Percentiles rank a stretch among this genome's conserved stretches.
phyloP scores from a whole-genome alignment of 176 grass and related monocot genomes.

The Ananas comosus region DNA sequence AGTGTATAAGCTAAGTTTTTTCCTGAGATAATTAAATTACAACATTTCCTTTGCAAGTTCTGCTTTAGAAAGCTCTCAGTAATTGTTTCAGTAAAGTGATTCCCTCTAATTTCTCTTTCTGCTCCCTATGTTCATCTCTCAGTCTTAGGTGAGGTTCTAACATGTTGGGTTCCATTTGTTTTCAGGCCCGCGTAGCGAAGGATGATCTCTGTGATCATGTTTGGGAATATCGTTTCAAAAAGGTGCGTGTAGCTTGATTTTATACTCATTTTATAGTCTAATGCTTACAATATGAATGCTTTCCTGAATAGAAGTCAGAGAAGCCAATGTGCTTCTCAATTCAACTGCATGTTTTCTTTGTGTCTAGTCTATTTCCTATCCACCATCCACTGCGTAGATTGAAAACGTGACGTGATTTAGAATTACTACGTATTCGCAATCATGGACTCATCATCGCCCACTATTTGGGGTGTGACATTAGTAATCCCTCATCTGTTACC shows the following conservation, averaged over 20 bases:
- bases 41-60: background rate
- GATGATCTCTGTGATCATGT: slow-evolving; percentile 83
- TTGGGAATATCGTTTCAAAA: slow-evolving; percentile 81
- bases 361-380: no score
- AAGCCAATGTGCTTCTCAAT: background rate
- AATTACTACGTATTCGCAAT: background rate
- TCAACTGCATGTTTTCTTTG: no score
- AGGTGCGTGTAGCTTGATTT: slow-evolving; percentile 37
- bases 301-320: slow-evolving; percentile 10
- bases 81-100: background rate
- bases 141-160: slow-evolving; percentile 8
- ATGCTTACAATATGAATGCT: background rate
- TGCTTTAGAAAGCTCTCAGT: background rate
- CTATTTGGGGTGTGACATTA: background rate
- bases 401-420: background rate
- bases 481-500: background rate
- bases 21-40: background rate
- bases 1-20: background rate
- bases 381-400: no score
- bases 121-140: slow-evolving; percentile 2
- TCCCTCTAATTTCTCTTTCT: background rate
- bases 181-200: slow-evolving; percentile 65
- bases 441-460: background rate
- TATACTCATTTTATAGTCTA: slow-evolving; percentile 12
- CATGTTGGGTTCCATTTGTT: slow-evolving; percentile 6